Evolutionary conservation across 129 eudicot species (phyloP), one percentile per base, ranked within the genome.

Genomic region (Lactuca saligna): DNA sequence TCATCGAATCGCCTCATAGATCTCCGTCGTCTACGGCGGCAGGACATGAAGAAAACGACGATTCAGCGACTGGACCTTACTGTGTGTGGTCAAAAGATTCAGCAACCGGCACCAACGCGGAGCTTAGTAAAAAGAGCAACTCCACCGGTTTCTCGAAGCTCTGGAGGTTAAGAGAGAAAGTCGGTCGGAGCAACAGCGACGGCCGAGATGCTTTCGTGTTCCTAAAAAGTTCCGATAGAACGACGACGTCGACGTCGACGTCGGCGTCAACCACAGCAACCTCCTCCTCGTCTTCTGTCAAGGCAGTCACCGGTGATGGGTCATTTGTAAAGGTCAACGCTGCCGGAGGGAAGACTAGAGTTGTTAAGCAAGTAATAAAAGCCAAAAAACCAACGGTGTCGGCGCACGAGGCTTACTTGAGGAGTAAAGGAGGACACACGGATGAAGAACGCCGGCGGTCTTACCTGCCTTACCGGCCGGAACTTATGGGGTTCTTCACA

Each of bases 101-200:
- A 14, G 46, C 9, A 6, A 53, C 64, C 31, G 55, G 37, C 48
- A 48, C 77, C 32, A 6, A 3, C 51, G 81, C 80, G 56, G 96
- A 91, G 75, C 66, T 69, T 8, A 82, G 89, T 35, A 81, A 82
- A 66, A 92, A 92, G 81, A 89, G 99, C 63, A 89, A 85, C 75
- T 94, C 99, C 37, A 94, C 99, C 41, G 99, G 99, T 4, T 94
- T 94, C 72, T 89, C 99, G n/a, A 94, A 83, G 86, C 82, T 85
- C 10, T 87, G 97, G 97, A 81, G 97, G 72, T 75, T 94, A 8
- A 85, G 73, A 20, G 99, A 94, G 0, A 66, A 68, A 25, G 55
- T 83, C 37, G 44, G 57, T 37, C 68, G 99, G 85, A 82, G 97
- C 58, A 74, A 89, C 66, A 93, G 99, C 68, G 95, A 87, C 55